Conservation (phyloP, 2,329 filamentous ascomycete genomes). For the Mollisiaceae sp. region DNA sequence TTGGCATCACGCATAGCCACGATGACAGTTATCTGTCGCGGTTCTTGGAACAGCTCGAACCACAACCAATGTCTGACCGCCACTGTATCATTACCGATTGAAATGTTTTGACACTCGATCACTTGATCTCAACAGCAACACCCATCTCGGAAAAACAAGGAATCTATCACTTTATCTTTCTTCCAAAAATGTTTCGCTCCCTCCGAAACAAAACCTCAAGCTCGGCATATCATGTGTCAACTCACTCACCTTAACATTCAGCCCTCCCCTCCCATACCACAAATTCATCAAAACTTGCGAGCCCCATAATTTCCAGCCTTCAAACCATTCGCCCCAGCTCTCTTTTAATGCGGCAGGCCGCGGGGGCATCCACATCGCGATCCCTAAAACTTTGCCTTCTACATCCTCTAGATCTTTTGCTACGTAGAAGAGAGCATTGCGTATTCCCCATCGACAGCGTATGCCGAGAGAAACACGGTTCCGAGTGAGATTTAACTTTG, state of each 20-base stretch:
- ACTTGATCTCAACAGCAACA: neutral
- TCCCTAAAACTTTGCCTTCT: constrained; percentile 63
- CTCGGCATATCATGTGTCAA: neutral
- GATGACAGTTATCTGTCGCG: constrained; percentile 1
- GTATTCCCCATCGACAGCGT: constrained; percentile 73
- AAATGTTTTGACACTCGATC: neutral
- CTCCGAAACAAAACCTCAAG: constrained; percentile 14
- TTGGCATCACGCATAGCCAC: neutral
- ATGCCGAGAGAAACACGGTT: constrained; percentile 49
- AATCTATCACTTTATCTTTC: constrained; percentile 11
- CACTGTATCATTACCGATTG: neutral
- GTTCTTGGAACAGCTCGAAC: neutral
- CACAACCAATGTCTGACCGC: neutral
- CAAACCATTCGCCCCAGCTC: constrained; percentile 66
- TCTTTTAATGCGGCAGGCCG: constrained; percentile 51
- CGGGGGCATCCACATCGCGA: constrained; percentile 75
- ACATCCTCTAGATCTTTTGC: constrained; percentile 60
- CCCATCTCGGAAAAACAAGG: neutral
- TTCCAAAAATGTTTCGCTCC: constrained; percentile 10
- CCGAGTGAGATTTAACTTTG: constrained; percentile 33
- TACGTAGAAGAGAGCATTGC: constrained; percentile 71
- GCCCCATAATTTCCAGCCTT: constrained; percentile 69
- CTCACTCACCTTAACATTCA: constrained; percentile 59
- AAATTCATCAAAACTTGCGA: constrained; percentile 71
- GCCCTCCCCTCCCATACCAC: constrained; percentile 69